Conservation (phyloP, 1,139 yeast genomes). For the Nakaseomyces delphensis region DNA sequence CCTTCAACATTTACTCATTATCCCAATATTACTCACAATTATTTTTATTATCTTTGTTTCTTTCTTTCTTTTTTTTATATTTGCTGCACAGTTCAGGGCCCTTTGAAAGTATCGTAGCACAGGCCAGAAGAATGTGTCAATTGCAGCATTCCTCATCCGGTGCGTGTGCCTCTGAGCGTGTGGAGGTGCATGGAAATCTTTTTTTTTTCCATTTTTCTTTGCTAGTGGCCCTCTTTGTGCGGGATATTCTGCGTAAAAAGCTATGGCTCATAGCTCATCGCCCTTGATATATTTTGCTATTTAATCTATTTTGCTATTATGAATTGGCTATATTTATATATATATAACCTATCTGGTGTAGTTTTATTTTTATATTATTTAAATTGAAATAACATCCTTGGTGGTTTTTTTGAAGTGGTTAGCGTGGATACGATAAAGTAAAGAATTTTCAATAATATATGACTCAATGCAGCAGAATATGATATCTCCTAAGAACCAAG, state of each 20-base stretch:
- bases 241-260: background rate
- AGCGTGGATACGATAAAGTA: background rate
- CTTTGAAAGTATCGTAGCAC: background rate
- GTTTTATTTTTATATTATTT: too few relatives aligned
- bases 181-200: background rate
- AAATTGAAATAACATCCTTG: too few relatives aligned
- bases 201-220: background rate
- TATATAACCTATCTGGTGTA: too few relatives aligned
- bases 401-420: too few relatives aligned
- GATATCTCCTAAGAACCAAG: conserved; percentile 3
- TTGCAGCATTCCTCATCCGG: background rate
- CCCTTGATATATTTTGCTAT: too few relatives aligned
- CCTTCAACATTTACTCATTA: background rate
- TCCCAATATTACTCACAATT: too few relatives aligned
- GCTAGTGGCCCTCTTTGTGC: background rate
- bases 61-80: background rate
- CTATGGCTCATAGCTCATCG: conserved; percentile 1
- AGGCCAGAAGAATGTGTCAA: background rate
- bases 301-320: too few relatives aligned
- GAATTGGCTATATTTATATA: too few relatives aligned
- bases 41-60: background rate
- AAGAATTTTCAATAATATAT: background rate
- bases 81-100: background rate
- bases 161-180: background rate
- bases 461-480: background rate